Evolutionary conservation across 1,284 basidiomycete species (phyloP).

Genomic region (Mycena sp.): DNA sequence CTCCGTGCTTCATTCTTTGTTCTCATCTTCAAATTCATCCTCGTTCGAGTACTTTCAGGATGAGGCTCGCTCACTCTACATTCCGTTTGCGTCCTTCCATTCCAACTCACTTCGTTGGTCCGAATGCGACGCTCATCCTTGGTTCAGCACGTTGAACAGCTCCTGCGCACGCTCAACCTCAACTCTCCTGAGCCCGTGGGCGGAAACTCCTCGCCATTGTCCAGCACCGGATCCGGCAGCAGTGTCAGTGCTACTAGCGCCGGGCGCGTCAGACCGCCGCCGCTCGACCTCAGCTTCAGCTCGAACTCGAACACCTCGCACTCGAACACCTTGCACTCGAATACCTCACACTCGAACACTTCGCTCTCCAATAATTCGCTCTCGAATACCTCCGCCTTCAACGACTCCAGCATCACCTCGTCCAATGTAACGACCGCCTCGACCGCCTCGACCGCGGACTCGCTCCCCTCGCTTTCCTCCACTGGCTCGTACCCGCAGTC

Average conservation of each 20-base stretch:
- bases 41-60: too few species aligned
- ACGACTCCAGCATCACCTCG: slow-evolving; percentile 49
- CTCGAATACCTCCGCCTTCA: slow-evolving; percentile 58
- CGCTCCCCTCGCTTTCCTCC: slow-evolving; percentile 1
- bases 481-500: slow-evolving; percentile 21
- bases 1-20: too few species aligned
- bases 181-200: slow-evolving; percentile 67
- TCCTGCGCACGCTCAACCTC: slow-evolving; percentile 77
- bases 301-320: slow-evolving; percentile 40
- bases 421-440: slow-evolving; percentile 52
- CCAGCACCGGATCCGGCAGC: neutral
- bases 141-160: slow-evolving; percentile 76
- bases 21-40: too few species aligned
- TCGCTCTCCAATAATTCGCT: slow-evolving; percentile 49
- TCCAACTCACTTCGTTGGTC: too few species aligned
- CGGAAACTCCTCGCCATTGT: neutral
- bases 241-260: neutral
- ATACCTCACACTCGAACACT: slow-evolving; percentile 38
- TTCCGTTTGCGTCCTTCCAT: too few species aligned
- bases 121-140: slow-evolving; percentile 13
- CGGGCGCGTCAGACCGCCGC: slow-evolving; percentile 34
- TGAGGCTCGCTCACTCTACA: too few species aligned
- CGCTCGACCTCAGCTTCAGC: slow-evolving; percentile 53
- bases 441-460: neutral
- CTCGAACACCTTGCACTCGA: slow-evolving; percentile 65